These are phyloP conservation scores for Dothistroma septosporum DNA, from an alignment of 2,329 filamentous ascomycete genomes.

Conservation along the genomic window DNA sequence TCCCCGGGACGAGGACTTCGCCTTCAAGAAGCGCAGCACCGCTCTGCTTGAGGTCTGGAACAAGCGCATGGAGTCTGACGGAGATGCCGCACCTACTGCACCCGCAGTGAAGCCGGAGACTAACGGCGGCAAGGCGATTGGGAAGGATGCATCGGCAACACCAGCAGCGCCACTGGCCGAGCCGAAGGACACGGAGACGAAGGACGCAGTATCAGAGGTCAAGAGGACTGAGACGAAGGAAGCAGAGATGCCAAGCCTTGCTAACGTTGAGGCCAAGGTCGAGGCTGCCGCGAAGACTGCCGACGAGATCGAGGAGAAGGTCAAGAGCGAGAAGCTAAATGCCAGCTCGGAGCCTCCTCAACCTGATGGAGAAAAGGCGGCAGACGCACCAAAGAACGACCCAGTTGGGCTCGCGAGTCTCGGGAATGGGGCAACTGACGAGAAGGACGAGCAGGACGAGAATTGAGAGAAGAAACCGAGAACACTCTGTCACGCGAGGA, in stretches of 20 bases:
- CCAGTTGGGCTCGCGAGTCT: background rate
- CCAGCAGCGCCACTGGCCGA: conserved; percentile 12
- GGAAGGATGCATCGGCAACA: conserved; percentile 8
- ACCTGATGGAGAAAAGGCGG: background rate
- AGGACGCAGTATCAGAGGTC: conserved; percentile 21
- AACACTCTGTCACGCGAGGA: background rate
- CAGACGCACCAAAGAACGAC: background rate
- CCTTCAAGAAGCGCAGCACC: conserved; percentile 81
- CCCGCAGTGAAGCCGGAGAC: conserved; percentile 36
- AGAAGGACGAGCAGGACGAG: conserved; percentile 2
- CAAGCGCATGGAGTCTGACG: conserved; percentile 57
- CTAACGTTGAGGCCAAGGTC: background rate
- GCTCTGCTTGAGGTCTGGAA: conserved; percentile 85
- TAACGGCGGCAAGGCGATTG: conserved; percentile 21
- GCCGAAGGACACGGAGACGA: conserved; percentile 24
- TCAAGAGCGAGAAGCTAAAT: conserved; percentile 11
- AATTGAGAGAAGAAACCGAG: background rate
- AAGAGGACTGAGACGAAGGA: conserved; percentile 19
- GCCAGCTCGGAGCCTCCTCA: background rate
- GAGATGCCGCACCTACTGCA: conserved; percentile 33
- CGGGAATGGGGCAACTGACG: background rate
- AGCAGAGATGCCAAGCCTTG: conserved; percentile 15
- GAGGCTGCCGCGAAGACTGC: conserved; percentile 17
- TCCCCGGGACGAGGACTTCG: conserved; percentile 80
- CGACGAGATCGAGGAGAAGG: conserved; percentile 23